A percentile compares a stretch with the other conserved stretches of the same genome.
phyloP scores from a whole-genome alignment of 441 rosid species.

The Adansonia grandidieri region DNA sequence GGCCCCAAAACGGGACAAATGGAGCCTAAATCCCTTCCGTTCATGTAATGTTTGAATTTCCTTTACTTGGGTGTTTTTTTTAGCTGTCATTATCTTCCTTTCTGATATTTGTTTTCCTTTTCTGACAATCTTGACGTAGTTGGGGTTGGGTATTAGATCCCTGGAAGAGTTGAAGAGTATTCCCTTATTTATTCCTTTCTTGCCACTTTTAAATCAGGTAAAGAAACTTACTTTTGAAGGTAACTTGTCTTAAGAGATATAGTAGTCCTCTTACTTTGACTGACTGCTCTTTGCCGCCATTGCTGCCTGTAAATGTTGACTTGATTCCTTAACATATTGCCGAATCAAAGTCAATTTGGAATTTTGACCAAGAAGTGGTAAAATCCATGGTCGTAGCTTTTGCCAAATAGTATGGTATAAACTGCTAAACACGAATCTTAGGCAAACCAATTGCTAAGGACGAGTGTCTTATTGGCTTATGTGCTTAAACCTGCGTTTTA shows the following conservation, averaged over 20 bases:
- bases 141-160: background rate
- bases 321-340: background rate
- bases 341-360: background rate
- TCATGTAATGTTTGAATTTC: background rate
- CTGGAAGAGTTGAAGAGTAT: background rate
- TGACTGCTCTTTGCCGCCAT: background rate
- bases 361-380: background rate
- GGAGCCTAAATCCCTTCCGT: too few species aligned
- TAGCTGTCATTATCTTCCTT: slow-evolving; percentile 15
- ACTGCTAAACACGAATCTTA: background rate
- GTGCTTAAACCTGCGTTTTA: background rate
- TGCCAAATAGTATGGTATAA: too few species aligned
- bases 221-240: too few species aligned
- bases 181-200: background rate
- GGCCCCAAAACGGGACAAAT: too few species aligned
- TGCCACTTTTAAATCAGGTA: background rate
- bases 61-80: background rate
- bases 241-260: too few species aligned
- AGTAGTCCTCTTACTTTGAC: background rate
- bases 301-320: background rate
- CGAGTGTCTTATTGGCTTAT: background rate
- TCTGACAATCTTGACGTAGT: background rate
- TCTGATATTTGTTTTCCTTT: background rate
- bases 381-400: background rate
- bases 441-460: background rate